Evolutionary conservation across 352 stramenopile species (phyloP).

Genomic region (Globisporangium yorkense): DNA sequence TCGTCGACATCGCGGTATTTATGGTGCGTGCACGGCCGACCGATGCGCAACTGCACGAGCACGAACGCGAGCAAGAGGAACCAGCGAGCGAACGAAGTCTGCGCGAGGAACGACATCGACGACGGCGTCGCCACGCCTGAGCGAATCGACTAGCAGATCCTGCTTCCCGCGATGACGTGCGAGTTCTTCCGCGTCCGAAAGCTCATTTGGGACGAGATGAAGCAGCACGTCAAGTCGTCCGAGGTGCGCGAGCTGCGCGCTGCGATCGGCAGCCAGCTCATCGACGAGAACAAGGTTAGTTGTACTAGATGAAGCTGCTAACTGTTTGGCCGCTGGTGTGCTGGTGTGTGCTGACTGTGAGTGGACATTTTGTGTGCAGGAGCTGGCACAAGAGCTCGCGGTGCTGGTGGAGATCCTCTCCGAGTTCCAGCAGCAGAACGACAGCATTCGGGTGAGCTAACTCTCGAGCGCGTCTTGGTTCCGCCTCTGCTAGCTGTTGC

Average conservation of each 20-base stretch:
- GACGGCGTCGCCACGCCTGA: not conserved
- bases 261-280: conserved; percentile 50
- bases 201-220: conserved; percentile 76
- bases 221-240: conserved; percentile 34
- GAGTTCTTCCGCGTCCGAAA: conserved; percentile 67
- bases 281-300: conserved; percentile 53
- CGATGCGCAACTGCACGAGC: too few relatives aligned
- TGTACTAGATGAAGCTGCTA: not conserved
- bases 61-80: too few relatives aligned
- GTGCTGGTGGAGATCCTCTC: conserved; percentile 67
- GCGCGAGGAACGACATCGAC: not conserved
- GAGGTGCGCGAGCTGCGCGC: conserved; percentile 60
- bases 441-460: conserved; percentile 52
- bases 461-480: not conserved
- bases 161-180: conserved; percentile 16
- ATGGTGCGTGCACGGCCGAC: too few relatives aligned
- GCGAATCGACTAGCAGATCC: not conserved
- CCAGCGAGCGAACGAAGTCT: not conserved
- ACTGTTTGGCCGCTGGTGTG: too few relatives aligned
- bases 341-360: not conserved
- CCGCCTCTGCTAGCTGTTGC: not conserved
- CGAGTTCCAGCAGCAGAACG: conserved; percentile 78
- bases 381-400: conserved; percentile 48
- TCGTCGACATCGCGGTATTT: too few relatives aligned
- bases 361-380: conserved; percentile 13